phyloP scores from a whole-genome alignment of 805 yeast genomes.

The Ogataea kodamae region DNA sequence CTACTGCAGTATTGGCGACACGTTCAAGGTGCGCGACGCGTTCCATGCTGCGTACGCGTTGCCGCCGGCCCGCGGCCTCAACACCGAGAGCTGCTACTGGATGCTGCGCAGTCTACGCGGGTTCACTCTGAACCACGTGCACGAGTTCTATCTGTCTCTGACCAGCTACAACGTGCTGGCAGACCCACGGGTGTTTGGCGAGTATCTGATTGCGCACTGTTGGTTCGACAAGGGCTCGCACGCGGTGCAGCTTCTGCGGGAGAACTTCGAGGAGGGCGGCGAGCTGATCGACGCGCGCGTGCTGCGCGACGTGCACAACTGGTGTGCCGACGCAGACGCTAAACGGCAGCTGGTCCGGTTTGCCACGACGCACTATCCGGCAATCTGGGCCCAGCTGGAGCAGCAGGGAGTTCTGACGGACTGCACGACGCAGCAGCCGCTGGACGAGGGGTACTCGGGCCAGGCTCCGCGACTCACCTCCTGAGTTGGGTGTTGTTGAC shows the following conservation, averaged over 20 bases:
- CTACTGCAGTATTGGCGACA: slow-evolving; percentile 54
- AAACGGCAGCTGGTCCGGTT: slow-evolving; percentile 37
- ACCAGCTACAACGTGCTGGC: slow-evolving; percentile 53
- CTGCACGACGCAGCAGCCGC: neutral
- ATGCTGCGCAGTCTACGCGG: slow-evolving; percentile 63
- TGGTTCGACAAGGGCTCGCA: slow-evolving; percentile 57
- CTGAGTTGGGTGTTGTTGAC: slow-evolving; percentile 52
- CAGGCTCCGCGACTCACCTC: slow-evolving; percentile 2
- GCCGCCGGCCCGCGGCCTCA: slow-evolving; percentile 49
- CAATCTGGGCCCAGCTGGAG: slow-evolving; percentile 38
- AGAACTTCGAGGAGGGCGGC: slow-evolving; percentile 45
- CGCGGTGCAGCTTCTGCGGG: slow-evolving; percentile 50
- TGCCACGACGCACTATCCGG: slow-evolving; percentile 35
- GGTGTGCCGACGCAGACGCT: slow-evolving; percentile 38
- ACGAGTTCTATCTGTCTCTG: slow-evolving; percentile 58
- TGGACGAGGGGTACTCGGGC: slow-evolving; percentile 29
- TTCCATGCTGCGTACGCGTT: slow-evolving; percentile 57
- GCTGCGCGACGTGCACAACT: slow-evolving; percentile 45
- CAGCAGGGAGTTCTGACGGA: slow-evolving; percentile 29
- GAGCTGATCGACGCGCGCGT: slow-evolving; percentile 40
- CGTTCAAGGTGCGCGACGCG: slow-evolving; percentile 52
- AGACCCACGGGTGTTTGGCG: slow-evolving; percentile 48
- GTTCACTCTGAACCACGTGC: slow-evolving; percentile 51
- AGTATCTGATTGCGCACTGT: slow-evolving; percentile 66
- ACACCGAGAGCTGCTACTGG: slow-evolving; percentile 61